Percentiles rank a stretch among this genome's conserved stretches.
Evolutionary conservation across 106 monocot genomes (phyloP).

Genomic region (Triglochin maritima): DNA sequence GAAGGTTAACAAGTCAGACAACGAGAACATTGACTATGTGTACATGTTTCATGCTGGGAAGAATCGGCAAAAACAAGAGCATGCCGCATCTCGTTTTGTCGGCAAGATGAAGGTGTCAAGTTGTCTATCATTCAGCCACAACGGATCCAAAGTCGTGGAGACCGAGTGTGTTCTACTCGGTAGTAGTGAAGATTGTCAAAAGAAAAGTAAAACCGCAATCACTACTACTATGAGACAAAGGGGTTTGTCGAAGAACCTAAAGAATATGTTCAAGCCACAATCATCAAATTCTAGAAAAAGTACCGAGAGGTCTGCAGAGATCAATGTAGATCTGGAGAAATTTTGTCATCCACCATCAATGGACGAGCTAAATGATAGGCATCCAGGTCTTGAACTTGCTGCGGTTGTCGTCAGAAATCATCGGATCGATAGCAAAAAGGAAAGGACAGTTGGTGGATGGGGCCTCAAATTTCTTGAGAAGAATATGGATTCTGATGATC

Average conservation of each 20-base stretch:
- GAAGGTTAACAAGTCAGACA: constrained; percentile 27
- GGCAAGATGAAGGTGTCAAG: constrained; percentile 78
- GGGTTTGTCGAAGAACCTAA: constrained; percentile 32
- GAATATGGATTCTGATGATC: neutral
- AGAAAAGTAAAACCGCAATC: constrained; percentile 19
- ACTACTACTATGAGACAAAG: constrained; percentile 19
- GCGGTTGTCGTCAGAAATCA: constrained; percentile 46
- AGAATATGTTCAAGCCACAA: constrained; percentile 26
- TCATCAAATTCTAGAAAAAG: constrained; percentile 21
- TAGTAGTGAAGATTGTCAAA: constrained; percentile 13
- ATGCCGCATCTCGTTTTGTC: constrained; percentile 11
- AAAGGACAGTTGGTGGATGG: constrained; percentile 54
- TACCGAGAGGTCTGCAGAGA: constrained; percentile 6
- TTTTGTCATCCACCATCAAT: neutral
- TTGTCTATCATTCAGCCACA: constrained; percentile 30
- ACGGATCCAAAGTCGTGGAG: constrained; percentile 27
- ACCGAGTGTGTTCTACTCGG: constrained; percentile 70
- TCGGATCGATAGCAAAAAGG: constrained; percentile 16
- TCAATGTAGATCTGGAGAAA: constrained; percentile 8
- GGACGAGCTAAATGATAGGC: constrained; percentile 3
- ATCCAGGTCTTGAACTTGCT: constrained; percentile 45
- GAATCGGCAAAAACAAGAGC: constrained; percentile 6
- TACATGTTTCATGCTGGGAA: constrained; percentile 42
- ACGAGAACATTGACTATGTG: constrained; percentile 34
- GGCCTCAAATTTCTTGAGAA: constrained; percentile 80